Evolutionary conservation across 192 early-diverging fungal genomes (phyloP), one percentile per base, ranked within the genome.

Genomic region (Podila clonocystis): DNA sequence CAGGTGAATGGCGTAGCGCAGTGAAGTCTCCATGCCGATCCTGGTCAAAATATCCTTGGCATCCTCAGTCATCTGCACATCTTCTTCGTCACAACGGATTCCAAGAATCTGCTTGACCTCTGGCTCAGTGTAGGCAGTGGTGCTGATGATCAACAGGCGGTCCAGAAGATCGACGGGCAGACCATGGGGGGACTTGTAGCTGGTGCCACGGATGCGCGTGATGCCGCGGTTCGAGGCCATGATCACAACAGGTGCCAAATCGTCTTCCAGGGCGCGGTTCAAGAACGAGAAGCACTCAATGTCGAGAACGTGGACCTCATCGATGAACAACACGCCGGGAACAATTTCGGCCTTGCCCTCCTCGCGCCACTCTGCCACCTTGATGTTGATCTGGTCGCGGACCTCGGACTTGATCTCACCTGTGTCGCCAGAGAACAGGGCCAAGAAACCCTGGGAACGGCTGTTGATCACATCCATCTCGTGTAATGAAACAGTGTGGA

Each of bases 381-480:
- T 97, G 65, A 89, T 91, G 87, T 99, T 98, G 84, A 99, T 98
- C 75, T 99, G 97, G 62, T 99, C 97, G 60, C 98, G 89, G 15
- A 98, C 93, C 83, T 99, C 97, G 8, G 92, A 73, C 77, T 98
- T 99, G 82, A 99, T 99, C 85, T 99, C 98, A 57, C 98, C 97
- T 9, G 96, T 98, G 73, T 98, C 97, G 55, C 95, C 95, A 29
- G 98, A 98, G 82, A 99, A 98, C 50, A 99, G 85, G 22, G 97
- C 98, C 72, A 98, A 84, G 83, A 98, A 98, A 2, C 98, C 98
- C 82, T 99, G 98, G 45, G 95, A 94, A 63, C 97, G 88, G 71
- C 93, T 95, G 90, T 99, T 99, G 82, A 98, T 98, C 9, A 98
- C 98, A 83, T 99, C 98, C 79, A 98, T 95, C 87, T 99, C 98